A percentile compares a stretch with the other conserved stretches of the same genome.
phyloP scores from a whole-genome alignment of 1,284 basidiomycete genomes.

The Sporisorium exsertum region DNA sequence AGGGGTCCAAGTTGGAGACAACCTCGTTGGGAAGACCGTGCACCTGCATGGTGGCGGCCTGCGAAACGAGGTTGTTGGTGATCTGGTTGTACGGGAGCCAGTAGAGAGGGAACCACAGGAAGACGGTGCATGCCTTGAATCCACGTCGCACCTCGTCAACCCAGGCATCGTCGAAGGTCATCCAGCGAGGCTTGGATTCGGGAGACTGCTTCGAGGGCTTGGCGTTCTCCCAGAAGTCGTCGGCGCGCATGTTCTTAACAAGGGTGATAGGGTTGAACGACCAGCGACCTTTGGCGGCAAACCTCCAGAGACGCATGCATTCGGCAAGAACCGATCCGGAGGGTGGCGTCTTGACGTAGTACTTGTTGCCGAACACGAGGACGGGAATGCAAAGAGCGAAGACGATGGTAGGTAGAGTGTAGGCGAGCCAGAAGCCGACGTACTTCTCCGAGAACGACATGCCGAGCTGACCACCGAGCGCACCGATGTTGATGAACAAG shows the following conservation, averaged over 20 bases:
- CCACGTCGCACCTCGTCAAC: slow-evolving; percentile 86
- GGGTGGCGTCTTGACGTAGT: slow-evolving; percentile 79
- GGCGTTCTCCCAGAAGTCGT: slow-evolving; percentile 82
- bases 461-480: slow-evolving; percentile 69
- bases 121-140: slow-evolving; percentile 85
- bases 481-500: slow-evolving; percentile 68
- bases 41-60: slow-evolving; percentile 72
- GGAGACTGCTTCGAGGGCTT: slow-evolving; percentile 75
- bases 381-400: slow-evolving; percentile 75
- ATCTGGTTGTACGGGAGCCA: slow-evolving; percentile 72
- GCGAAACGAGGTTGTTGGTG: slow-evolving; percentile 78
- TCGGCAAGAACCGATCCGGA: slow-evolving; percentile 82
- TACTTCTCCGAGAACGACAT: slow-evolving; percentile 70
- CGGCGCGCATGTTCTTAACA: slow-evolving; percentile 70
- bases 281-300: slow-evolving; percentile 67
- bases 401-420: slow-evolving; percentile 71
- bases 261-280: slow-evolving; percentile 67
- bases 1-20: slow-evolving; percentile 82
- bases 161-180: slow-evolving; percentile 73
- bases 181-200: slow-evolving; percentile 69
- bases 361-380: slow-evolving; percentile 77
- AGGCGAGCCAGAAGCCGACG: slow-evolving; percentile 71
- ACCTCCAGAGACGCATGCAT: slow-evolving; percentile 65
- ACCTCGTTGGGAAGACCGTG: slow-evolving; percentile 83
- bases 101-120: slow-evolving; percentile 77